Conservation (phyloP, 768 basidiomycete species). For the Postia placenta region DNA sequence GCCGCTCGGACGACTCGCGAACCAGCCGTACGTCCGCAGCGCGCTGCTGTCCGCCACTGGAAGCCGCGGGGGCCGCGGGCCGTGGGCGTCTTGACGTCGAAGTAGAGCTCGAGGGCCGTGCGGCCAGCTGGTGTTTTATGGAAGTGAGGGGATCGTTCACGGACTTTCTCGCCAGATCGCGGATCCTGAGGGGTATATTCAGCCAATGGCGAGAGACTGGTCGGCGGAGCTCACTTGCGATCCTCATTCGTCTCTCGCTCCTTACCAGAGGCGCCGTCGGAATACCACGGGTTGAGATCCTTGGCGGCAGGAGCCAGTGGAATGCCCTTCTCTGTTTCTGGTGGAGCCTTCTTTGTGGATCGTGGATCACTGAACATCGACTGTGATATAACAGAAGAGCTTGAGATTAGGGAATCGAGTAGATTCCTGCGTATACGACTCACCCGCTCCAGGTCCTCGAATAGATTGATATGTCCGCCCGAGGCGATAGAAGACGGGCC, state of each 20-base stretch:
- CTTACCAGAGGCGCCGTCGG: slow-evolving; percentile 18
- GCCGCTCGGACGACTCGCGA: slow-evolving; percentile 72
- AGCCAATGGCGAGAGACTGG: not conserved
- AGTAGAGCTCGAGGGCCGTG: slow-evolving; percentile 19
- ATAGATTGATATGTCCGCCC: slow-evolving; percentile 76
- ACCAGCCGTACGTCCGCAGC: slow-evolving; percentile 50
- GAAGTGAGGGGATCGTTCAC: slow-evolving; percentile 68
- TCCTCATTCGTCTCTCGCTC: slow-evolving; percentile 19
- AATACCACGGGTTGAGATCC: slow-evolving; percentile 82
- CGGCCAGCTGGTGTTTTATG: slow-evolving; percentile 60
- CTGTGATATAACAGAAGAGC: slow-evolving; percentile 1
- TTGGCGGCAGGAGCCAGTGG: slow-evolving; percentile 69
- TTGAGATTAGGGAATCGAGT: too few relatives aligned
- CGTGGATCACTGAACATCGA: slow-evolving; percentile 34
- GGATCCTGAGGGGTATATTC: slow-evolving; percentile 34
- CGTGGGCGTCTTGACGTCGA: not conserved
- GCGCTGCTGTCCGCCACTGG: slow-evolving; percentile 18
- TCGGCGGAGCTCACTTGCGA: slow-evolving; percentile 12
- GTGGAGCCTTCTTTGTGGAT: slow-evolving; percentile 32
- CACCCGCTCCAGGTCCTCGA: slow-evolving; percentile 76
- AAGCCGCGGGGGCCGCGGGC: slow-evolving; percentile 7
- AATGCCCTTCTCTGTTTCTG: slow-evolving; percentile 59
- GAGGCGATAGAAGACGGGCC: slow-evolving; percentile 36
- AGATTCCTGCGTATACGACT: too few relatives aligned
- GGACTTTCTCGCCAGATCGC: slow-evolving; percentile 58